Evolutionary conservation across 192 early-diverging fungal species (phyloP).

Genomic region (Paraglomus occultum): DNA sequence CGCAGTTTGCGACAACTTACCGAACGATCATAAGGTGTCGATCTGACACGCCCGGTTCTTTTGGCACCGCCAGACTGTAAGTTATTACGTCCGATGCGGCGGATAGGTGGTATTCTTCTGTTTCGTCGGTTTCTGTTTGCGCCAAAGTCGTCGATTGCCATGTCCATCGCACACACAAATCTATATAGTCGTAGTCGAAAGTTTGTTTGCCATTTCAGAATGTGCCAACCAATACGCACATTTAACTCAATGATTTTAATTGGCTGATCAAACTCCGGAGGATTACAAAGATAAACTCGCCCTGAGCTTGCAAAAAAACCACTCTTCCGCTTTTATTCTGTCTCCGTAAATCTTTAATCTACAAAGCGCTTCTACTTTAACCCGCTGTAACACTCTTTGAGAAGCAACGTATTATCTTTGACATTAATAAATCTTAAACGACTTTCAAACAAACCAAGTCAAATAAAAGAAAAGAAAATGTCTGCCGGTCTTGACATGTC

Average conservation of each 20-base stretch:
- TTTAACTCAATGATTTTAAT: too few species aligned
- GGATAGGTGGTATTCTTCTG: neutral
- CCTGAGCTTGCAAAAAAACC: too few species aligned
- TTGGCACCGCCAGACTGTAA: neutral
- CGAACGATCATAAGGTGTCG: constrained; percentile 24
- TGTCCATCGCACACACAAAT: constrained; percentile 1
- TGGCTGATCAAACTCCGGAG: too few species aligned
- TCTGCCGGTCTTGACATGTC: constrained; percentile 45
- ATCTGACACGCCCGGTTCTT: constrained; percentile 12
- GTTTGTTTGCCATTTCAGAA: neutral
- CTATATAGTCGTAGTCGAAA: neutral
- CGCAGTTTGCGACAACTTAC: neutral
- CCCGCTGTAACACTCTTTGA: too few species aligned
- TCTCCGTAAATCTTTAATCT: too few species aligned
- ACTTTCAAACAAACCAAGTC: neutral
- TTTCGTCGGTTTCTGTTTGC: neutral
- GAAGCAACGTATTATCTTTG: neutral
- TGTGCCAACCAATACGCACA: neutral
- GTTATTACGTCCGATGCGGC: constrained; percentile 6
- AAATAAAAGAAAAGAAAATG: constrained; percentile 22
- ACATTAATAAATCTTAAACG: neutral
- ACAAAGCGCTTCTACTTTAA: too few species aligned
- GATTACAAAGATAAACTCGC: too few species aligned
- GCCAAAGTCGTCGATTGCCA: constrained; percentile 26
- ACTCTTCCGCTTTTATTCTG: too few species aligned